Conservation (phyloP, 2,329 filamentous ascomycete species). For the Pseudogymnoascus sp. region DNA sequence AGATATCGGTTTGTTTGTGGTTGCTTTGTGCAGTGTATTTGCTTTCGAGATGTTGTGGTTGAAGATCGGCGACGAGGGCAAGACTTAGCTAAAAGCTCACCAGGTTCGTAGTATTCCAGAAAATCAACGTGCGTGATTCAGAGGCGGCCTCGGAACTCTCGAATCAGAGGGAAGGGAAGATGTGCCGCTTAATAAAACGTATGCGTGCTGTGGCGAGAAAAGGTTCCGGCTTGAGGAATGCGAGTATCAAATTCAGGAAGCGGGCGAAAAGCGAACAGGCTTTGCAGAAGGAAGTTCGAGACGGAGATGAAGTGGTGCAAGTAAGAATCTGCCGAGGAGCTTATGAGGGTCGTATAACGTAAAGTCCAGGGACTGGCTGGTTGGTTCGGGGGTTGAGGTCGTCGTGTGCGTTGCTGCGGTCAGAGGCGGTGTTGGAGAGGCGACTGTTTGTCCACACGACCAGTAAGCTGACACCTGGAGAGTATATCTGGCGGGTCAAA, state of each 20-base stretch:
- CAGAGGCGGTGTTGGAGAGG: constrained; percentile 3
- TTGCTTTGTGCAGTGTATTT: neutral
- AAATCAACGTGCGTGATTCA: neutral
- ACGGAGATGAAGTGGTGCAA: neutral
- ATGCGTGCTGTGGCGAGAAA: neutral
- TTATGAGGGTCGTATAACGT: constrained; percentile 1
- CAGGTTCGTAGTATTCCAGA: constrained; percentile 4
- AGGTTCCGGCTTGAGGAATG: neutral
- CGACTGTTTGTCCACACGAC: constrained; percentile 5
- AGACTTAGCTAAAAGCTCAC: constrained; percentile 17
- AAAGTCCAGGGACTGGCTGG: neutral
- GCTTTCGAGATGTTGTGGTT: constrained; percentile 7
- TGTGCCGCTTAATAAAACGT: neutral
- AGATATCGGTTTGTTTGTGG: neutral
- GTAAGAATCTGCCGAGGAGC: neutral
- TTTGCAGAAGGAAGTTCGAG: neutral
- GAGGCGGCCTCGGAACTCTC: neutral
- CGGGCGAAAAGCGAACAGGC: neutral
- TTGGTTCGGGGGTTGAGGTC: neutral
- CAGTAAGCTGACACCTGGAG: constrained; percentile 4
- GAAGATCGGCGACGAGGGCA: constrained; percentile 8
- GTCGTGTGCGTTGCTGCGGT: neutral
- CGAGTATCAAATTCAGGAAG: neutral
- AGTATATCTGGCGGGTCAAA: neutral
- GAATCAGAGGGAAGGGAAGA: neutral